Percentiles rank a stretch among this genome's conserved stretches.
These are phyloP conservation scores for Rhodotorula sp. DNA, from an alignment of 1,284 basidiomycete species.

Conservation along the genomic window DNA sequence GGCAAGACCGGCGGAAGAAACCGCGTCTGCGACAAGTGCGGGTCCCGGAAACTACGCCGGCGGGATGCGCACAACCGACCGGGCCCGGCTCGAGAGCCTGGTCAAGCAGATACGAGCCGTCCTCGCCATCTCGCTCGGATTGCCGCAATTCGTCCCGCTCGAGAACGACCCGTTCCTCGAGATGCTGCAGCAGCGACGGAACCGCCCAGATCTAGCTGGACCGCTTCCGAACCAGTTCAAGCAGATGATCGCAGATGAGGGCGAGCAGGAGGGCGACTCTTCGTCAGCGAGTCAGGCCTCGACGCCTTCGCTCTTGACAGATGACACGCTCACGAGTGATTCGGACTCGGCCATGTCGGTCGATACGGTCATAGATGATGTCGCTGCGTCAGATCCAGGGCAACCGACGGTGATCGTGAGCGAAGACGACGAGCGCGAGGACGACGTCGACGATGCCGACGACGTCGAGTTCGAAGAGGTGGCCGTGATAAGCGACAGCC, in stretches of 20 bases:
- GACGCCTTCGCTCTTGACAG: conserved; percentile 14
- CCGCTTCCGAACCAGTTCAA: not conserved
- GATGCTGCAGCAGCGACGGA: not conserved
- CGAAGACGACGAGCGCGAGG: not conserved
- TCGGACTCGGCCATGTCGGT: conserved; percentile 23
- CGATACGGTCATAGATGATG: not conserved
- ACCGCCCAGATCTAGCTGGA: not conserved
- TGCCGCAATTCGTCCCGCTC: conserved; percentile 24
- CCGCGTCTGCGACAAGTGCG: no score
- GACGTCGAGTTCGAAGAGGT: conserved; percentile 35
- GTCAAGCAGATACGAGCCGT: conserved; percentile 14
- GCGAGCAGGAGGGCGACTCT: not conserved
- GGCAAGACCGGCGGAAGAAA: not conserved
- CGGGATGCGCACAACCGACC: conserved; percentile 24
- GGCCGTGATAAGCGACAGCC: not conserved
- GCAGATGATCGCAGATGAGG: not conserved
- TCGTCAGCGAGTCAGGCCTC: not conserved
- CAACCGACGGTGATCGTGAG: not conserved
- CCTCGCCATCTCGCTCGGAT: conserved; percentile 19
- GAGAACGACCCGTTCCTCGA: conserved; percentile 25
- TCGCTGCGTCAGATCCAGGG: not conserved
- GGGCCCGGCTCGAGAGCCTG: conserved; percentile 21
- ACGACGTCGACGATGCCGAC: conserved; percentile 16
- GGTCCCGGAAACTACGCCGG: not conserved
- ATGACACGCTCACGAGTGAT: not conserved